Evolutionary conservation across 768 basidiomycete genomes (phyloP).

Genomic region (Sistotremastrum suecicum): DNA sequence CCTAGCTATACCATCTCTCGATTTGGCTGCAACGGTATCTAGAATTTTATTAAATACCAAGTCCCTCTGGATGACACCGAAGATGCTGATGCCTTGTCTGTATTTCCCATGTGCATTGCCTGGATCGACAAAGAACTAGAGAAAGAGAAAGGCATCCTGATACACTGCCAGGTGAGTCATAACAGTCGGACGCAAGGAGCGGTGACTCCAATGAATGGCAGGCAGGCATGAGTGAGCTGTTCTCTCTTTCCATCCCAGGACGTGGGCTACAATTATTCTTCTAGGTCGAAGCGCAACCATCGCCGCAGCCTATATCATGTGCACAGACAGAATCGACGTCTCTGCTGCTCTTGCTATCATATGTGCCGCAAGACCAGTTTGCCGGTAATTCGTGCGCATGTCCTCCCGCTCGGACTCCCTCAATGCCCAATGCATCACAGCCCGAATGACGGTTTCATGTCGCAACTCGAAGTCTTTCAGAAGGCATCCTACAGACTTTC

Average conservation of each 20-base stretch:
- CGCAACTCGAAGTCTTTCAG: constrained; percentile 72
- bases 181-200: background rate
- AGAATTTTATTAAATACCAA: constrained; percentile 75
- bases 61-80: constrained; percentile 65
- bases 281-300: constrained; percentile 75
- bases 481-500: constrained; percentile 56
- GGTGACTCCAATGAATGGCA: background rate
- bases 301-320: constrained; percentile 83
- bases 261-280: constrained; percentile 3
- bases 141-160: constrained; percentile 63
- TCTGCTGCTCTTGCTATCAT: constrained; percentile 58
- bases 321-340: constrained; percentile 40
- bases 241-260: background rate
- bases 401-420: background rate
- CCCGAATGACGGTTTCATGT: constrained; percentile 74
- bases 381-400: constrained; percentile 43
- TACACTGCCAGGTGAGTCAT: constrained; percentile 54
- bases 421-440: constrained; percentile 23
- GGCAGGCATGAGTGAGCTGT: constrained; percentile 67
- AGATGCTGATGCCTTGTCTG: constrained; percentile 64
- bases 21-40: background rate
- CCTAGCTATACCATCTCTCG: background rate
- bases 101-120: constrained; percentile 64
- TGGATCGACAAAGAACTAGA: constrained; percentile 73
- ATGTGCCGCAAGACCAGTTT: constrained; percentile 40